Evolutionary conservation across 495 filamentous ascomycete genomes (phyloP), one percentile per base, ranked within the genome.

Genomic region (Talaromyces wortmannii): DNA sequence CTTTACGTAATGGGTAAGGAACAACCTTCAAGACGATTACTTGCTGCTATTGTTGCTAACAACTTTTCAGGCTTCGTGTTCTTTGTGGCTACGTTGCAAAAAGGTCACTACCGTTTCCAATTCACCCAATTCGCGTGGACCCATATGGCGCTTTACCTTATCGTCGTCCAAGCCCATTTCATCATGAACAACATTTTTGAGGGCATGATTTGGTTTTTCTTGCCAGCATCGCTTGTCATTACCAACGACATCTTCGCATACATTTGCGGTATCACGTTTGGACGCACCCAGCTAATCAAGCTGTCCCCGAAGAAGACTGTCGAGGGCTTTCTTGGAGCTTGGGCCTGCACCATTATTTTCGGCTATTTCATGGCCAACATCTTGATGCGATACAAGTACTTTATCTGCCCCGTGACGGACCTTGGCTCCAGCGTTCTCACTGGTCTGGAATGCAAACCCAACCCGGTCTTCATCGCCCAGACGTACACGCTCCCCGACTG

Each of bases 161-260:
- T 99, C 61, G 91, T 97, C 23, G 90, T 96, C 11, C 95, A 99
- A 68, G 91, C 95, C 18, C 95, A 99, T 70, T 99, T 99, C 66
- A 90, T 99, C 70, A 97, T 99, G 88, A 97, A 99, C 78, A 99
- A 97, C 72, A 86, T 97, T 57, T 92, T 99, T 68, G 95, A 99
- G 74, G 95, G 95, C 71, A 91, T 99, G 90, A 94, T 99, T 67
- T 99, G 95, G 95, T 97, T 99, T 79, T 97, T 99, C 81, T 78
- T 99, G 46, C 95, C 95, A 2, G 92, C 90, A 3, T 87, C 89
- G 30, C 80, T 99, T 53, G 95, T 99, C 62, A 96, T 97, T 64
- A 96, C 89, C 40, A 99, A 99, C 65, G 95, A 99, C 69, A 99
- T 97, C 57, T 97, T 96, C 64, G 95, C 95, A 65, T 99, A 99